Percentiles rank a stretch among this genome's conserved stretches.
Evolutionary conservation across 345 rosid genomes (phyloP).

Genomic region (Bruguiera parviflora): DNA sequence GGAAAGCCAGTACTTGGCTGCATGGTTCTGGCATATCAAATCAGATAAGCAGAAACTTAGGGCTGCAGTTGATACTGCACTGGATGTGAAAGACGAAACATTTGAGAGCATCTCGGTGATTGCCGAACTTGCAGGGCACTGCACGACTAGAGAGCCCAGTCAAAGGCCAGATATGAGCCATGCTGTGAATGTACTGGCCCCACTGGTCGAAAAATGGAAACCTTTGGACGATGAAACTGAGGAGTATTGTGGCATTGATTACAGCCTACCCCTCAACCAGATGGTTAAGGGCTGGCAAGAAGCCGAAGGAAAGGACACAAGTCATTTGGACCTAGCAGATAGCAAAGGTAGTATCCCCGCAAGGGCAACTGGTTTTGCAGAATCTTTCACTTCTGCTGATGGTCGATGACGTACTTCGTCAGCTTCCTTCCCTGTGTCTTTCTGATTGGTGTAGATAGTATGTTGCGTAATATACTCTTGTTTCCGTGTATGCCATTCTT

Average conservation of each 20-base stretch:
- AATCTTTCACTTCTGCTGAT: slow-evolving; percentile 69
- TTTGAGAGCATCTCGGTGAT: slow-evolving; percentile 52
- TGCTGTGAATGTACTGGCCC: slow-evolving; percentile 58
- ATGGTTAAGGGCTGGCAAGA: slow-evolving; percentile 85
- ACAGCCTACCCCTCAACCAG: slow-evolving; percentile 71
- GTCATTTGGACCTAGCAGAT: slow-evolving; percentile 51
- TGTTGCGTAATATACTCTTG: slow-evolving; percentile 12
- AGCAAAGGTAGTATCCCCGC: slow-evolving; percentile 76
- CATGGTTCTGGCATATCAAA: slow-evolving; percentile 67
- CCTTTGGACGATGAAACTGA: slow-evolving; percentile 50
- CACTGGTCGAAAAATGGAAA: slow-evolving; percentile 74
- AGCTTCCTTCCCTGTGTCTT: slow-evolving; percentile 3
- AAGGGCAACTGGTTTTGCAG: slow-evolving; percentile 66
- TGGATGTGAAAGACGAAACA: slow-evolving; percentile 48
- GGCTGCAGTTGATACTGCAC: slow-evolving; percentile 56
- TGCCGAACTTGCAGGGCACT: slow-evolving; percentile 72
- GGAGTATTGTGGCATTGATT: slow-evolving; percentile 69
- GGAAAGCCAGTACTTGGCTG: slow-evolving; percentile 68
- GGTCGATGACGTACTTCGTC: slow-evolving; percentile 43
- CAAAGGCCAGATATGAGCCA: slow-evolving; percentile 82
- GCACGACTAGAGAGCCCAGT: slow-evolving; percentile 66
- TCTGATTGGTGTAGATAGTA: slow-evolving; percentile 33
- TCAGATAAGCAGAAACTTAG: slow-evolving; percentile 51
- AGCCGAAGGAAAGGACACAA: slow-evolving; percentile 64
- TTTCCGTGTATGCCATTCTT: slow-evolving; percentile 17